phyloP scores from a whole-genome alignment of 2,329 filamentous ascomycete species.

The Incumbomyces lentus region DNA sequence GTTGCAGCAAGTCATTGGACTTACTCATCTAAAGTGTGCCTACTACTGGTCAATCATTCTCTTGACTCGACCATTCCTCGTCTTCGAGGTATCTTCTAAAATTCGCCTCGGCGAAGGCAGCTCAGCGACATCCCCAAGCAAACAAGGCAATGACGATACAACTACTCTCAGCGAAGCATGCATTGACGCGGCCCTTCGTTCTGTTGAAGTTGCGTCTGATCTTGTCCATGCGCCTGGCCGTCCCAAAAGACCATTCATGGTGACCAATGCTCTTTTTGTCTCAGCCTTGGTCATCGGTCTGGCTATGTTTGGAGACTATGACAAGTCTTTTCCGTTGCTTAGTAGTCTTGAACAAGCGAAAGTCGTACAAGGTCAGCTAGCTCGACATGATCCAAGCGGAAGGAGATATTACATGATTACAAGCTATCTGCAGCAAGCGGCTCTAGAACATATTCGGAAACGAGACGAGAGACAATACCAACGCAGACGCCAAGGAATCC shows the following conservation, averaged over 20 bases:
- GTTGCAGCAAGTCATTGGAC: conserved; percentile 31
- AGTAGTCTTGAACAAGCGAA: conserved; percentile 21
- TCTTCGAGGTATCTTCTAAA: conserved; percentile 38
- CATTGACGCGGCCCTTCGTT: conserved; percentile 35
- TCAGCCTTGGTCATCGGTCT: conserved; percentile 21
- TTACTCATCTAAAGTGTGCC: conserved; percentile 40
- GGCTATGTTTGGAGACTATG: conserved; percentile 22
- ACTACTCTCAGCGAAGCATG: conserved; percentile 27
- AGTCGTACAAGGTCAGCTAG: conserved; percentile 17
- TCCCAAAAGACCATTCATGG: conserved; percentile 18
- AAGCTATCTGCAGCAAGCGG: conserved; percentile 30
- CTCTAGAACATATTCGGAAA: conserved; percentile 28
- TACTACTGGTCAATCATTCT: conserved; percentile 48
- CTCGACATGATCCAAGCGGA: conserved; percentile 18
- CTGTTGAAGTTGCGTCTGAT: conserved; percentile 21
- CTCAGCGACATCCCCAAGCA: not conserved
- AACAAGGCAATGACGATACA: conserved; percentile 7
- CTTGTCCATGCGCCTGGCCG: conserved; percentile 19
- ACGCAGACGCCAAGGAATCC: conserved; percentile 29
- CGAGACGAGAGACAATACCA: conserved; percentile 32
- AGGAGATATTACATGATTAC: conserved; percentile 26
- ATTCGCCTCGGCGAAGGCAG: conserved; percentile 4
- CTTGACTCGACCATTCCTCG: conserved; percentile 43
- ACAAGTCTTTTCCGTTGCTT: conserved; percentile 21
- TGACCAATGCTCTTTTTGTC: conserved; percentile 19